phyloP scores from a whole-genome alignment of 2,329 filamentous ascomycete genomes.

The Aspergillus persii region DNA sequence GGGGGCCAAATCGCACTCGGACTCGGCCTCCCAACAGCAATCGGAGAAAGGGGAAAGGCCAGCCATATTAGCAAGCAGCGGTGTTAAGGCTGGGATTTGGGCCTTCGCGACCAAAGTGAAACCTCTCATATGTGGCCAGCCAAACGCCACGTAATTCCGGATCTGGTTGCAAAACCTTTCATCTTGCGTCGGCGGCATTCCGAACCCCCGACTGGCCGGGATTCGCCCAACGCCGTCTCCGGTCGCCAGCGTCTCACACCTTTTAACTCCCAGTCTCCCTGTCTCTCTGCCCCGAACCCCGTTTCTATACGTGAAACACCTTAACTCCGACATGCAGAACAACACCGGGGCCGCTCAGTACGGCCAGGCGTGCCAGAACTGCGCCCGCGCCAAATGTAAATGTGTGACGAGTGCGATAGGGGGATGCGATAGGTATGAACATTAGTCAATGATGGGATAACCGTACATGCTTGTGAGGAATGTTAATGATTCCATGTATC shows the following conservation, averaged over 20 bases:
- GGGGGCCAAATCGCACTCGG: neutral
- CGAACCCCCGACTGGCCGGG: neutral
- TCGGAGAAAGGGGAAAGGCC: no score
- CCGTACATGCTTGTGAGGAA: neutral
- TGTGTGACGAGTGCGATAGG: conserved; percentile 34
- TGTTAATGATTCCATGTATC: neutral
- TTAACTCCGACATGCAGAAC: neutral
- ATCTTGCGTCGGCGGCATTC: neutral
- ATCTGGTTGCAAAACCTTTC: neutral
- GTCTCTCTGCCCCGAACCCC: neutral
- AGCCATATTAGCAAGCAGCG: neutral
- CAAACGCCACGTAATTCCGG: neutral
- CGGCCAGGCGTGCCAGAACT: conserved; percentile 42
- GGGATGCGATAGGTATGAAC: conserved; percentile 16
- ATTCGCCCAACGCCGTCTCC: neutral
- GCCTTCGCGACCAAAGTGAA: neutral
- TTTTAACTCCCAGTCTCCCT: neutral
- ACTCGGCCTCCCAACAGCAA: neutral
- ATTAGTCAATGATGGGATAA: neutral
- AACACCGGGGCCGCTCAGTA: conserved; percentile 15
- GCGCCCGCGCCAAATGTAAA: conserved; percentile 45
- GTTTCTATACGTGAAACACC: neutral
- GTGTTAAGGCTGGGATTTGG: neutral
- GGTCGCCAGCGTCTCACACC: neutral
- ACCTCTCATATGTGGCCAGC: neutral